A percentile compares a stretch with the other conserved stretches of the same genome.
Evolutionary conservation across 495 filamentous ascomycete genomes (phyloP).

Genomic region (Daldinia grandis): DNA sequence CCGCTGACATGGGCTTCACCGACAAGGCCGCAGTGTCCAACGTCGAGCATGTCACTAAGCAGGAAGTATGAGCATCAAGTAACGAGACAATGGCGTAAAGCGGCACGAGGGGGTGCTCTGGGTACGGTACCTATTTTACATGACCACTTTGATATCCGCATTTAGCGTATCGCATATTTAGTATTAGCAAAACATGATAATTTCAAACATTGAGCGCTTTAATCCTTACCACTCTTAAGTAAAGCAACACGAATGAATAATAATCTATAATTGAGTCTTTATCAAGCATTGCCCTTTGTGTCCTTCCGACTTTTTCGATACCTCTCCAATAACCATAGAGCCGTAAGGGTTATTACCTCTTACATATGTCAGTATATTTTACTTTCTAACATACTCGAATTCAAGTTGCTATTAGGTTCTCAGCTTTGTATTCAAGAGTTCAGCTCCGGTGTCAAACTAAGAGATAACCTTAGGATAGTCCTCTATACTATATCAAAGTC

Average conservation of each 20-base stretch:
- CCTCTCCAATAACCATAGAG: background rate
- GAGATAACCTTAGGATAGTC: background rate
- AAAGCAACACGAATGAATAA: background rate
- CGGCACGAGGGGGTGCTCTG: background rate
- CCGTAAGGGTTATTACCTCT: background rate
- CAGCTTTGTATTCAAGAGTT: background rate
- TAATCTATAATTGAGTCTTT: background rate
- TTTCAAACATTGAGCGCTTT: background rate
- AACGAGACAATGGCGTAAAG: background rate
- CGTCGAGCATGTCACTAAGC: slow-evolving; percentile 22
- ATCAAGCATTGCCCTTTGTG: too few relatives aligned
- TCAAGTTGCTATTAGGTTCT: background rate
- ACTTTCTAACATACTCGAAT: background rate
- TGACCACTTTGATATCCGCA: slow-evolving; percentile 12
- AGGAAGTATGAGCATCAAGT: slow-evolving; percentile 26
- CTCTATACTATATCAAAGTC: background rate
- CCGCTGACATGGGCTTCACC: slow-evolving; percentile 60
- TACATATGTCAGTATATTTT: background rate
- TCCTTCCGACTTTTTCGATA: background rate
- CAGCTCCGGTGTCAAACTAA: background rate
- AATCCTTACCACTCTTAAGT: background rate
- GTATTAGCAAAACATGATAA: background rate
- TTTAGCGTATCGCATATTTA: background rate
- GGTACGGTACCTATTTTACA: background rate
- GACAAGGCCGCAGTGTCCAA: slow-evolving; percentile 24